These are phyloP conservation scores for Annona squamosa DNA, from an alignment of 164 flowering plant species.

Conservation along the genomic window DNA sequence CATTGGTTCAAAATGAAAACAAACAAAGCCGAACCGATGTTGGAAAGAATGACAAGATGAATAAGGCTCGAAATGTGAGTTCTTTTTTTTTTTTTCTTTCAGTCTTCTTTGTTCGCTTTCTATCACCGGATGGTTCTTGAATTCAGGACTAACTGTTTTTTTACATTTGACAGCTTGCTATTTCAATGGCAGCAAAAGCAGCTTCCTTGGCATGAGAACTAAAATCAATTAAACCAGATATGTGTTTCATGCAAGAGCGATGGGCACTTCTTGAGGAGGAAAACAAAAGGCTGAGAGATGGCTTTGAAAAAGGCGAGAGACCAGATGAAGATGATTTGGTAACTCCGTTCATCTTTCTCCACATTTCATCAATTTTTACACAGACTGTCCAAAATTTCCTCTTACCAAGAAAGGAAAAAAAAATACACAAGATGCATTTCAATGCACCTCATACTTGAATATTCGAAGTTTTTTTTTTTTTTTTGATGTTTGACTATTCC, in stretches of 20 bases:
- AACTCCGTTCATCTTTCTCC: neutral
- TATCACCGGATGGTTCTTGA: neutral
- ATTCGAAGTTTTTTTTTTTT: no score
- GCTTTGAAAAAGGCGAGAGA: constrained; percentile 45
- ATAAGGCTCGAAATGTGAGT: constrained; percentile 71
- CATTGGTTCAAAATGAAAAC: constrained; percentile 20
- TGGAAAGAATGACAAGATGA: constrained; percentile 35
- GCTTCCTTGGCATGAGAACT: constrained; percentile 66
- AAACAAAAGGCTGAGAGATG: constrained; percentile 65
- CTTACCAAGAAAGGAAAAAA: neutral
- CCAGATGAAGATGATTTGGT: constrained; percentile 98
- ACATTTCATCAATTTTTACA: neutral
- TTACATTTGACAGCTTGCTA: constrained; percentile 51
- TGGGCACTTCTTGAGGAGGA: constrained; percentile 79
- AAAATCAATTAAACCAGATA: constrained; percentile 58
- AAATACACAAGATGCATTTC: neutral
- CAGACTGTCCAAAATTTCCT: no score
- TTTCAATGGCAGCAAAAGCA: constrained; percentile 84
- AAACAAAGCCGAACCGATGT: constrained; percentile 16
- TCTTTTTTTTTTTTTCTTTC: neutral
- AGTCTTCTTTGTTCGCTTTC: neutral
- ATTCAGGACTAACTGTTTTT: neutral
- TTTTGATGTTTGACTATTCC: no score
- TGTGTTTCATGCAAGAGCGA: constrained; percentile 67
- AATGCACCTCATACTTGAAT: no score